A percentile compares a stretch with the other conserved stretches of the same genome.
Evolutionary conservation across 2,329 filamentous ascomycete genomes (phyloP).

Genomic region (Penicillium griseofulvum): DNA sequence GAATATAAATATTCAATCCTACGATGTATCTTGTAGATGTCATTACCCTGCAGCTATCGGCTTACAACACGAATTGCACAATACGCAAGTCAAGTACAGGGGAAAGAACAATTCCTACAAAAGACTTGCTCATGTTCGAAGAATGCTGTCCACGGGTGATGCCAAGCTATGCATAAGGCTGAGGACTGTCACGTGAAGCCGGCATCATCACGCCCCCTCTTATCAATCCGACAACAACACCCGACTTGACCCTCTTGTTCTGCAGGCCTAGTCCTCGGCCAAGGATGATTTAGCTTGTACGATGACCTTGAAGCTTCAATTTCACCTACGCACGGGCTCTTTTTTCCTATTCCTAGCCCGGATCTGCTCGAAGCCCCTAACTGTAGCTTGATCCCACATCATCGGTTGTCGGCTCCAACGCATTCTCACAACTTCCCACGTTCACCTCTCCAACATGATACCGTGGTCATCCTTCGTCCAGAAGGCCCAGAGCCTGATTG

Average conservation of each 20-base stretch:
- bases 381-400: slow-evolving; percentile 26
- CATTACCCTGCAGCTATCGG: no score
- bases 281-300: slow-evolving; percentile 27
- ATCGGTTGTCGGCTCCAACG: slow-evolving; percentile 10
- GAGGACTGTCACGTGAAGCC: slow-evolving; percentile 19
- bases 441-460: slow-evolving; percentile 50
- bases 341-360: slow-evolving; percentile 20
- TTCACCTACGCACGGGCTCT: slow-evolving; percentile 22
- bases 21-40: no score
- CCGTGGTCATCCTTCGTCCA: slow-evolving; percentile 80
- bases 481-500: slow-evolving; percentile 93
- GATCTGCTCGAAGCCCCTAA: slow-evolving; percentile 22
- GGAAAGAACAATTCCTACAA: no score
- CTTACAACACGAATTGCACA: not conserved
- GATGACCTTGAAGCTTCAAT: slow-evolving; percentile 26
- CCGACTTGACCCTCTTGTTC: slow-evolving; percentile 14
- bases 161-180: slow-evolving; percentile 16
- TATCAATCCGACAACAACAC: slow-evolving; percentile 25
- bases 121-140: not conserved
- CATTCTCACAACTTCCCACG: not conserved
- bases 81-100: not conserved
- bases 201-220: slow-evolving; percentile 20
- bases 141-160: not conserved
- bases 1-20: not conserved
- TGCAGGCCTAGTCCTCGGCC: slow-evolving; percentile 15